A percentile compares a stretch with the other conserved stretches of the same genome.
These are phyloP conservation scores for Xylariomycetidae sp. DNA, from an alignment of 2,329 filamentous ascomycete genomes.

Conservation along the genomic window DNA sequence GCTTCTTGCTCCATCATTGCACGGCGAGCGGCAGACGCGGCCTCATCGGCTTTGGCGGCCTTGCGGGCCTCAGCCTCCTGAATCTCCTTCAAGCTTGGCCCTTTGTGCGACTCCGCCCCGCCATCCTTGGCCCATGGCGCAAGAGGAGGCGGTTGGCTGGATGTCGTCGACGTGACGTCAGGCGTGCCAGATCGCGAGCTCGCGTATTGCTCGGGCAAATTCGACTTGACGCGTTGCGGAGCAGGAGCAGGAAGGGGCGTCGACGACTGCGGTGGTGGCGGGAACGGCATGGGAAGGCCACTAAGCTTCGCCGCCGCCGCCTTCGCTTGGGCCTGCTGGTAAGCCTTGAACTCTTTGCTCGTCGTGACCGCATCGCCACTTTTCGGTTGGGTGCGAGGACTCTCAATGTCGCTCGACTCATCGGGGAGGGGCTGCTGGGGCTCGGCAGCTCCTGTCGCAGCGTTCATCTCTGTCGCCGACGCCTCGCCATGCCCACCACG, in stretches of 20 bases:
- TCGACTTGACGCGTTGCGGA: conserved; percentile 76
- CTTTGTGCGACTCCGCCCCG: conserved; percentile 63
- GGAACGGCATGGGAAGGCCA: conserved; percentile 71
- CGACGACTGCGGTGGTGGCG: conserved; percentile 63
- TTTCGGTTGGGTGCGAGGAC: conserved; percentile 6
- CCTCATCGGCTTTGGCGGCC: conserved; percentile 83
- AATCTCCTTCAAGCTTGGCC: conserved; percentile 91
- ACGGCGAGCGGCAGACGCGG: conserved; percentile 70
- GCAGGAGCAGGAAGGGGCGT: conserved; percentile 85
- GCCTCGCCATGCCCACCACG: conserved; percentile 5
- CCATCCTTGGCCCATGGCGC: conserved; percentile 94
- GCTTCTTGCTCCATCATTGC: conserved; percentile 75
- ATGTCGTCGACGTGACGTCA: conserved; percentile 37
- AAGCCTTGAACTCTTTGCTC: conserved; percentile 60
- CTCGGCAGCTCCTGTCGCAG: conserved; percentile 5
- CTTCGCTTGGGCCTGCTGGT: conserved; percentile 50
- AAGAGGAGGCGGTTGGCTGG: conserved; percentile 59
- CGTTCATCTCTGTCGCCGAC: conserved; percentile 7
- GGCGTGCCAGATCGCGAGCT: conserved; percentile 75
- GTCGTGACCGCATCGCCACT: conserved; percentile 14
- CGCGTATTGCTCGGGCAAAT: conserved; percentile 67
- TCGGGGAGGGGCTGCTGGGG: conserved; percentile 8
- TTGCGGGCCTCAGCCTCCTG: conserved; percentile 93
- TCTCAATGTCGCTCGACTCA: conserved; percentile 10
- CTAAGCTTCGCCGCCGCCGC: conserved; percentile 51